These are phyloP conservation scores for Calocera cornea DNA, from an alignment of 768 basidiomycete species.

Conservation along the genomic window DNA sequence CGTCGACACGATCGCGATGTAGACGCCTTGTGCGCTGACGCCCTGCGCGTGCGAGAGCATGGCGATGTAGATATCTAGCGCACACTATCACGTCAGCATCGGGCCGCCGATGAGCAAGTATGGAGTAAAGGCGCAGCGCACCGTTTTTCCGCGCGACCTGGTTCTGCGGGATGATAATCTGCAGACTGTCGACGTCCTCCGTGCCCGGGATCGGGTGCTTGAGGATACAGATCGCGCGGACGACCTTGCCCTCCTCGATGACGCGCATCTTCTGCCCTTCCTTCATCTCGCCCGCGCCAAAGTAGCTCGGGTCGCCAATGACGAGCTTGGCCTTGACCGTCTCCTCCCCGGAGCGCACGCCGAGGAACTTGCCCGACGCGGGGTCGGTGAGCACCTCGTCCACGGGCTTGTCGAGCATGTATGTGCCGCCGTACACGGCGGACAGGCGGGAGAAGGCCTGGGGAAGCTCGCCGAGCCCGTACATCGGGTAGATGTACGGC, in stretches of 20 bases:
- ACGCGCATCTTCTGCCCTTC: conserved; percentile 64
- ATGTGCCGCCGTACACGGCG: conserved; percentile 97
- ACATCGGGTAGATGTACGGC: conserved; percentile 97
- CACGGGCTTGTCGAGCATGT: conserved; percentile 96
- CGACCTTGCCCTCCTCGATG: conserved; percentile 83
- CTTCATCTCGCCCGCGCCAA: conserved; percentile 53
- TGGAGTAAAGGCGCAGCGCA: conserved; percentile 27
- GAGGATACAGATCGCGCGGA: conserved; percentile 92
- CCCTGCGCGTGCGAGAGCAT: conserved; percentile 96
- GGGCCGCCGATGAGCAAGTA: background rate
- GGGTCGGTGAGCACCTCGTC: conserved; percentile 77
- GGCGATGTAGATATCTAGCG: conserved; percentile 91
- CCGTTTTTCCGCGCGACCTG: conserved; percentile 89
- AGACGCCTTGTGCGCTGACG: conserved; percentile 89
- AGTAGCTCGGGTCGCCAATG: conserved; percentile 96
- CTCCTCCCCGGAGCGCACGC: conserved; percentile 79
- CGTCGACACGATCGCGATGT: conserved; percentile 95
- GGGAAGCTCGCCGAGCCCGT: conserved; percentile 96
- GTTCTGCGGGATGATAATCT: conserved; percentile 98
- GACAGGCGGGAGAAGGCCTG: conserved; percentile 96
- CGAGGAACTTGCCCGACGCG: conserved; percentile 72
- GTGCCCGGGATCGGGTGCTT: conserved; percentile 98
- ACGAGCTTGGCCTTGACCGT: conserved; percentile 95
- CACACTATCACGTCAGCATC: background rate
- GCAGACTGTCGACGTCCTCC: conserved; percentile 85